Conservation (phyloP, 495 filamentous ascomycete genomes). For the Annulohypoxylon stygium region DNA sequence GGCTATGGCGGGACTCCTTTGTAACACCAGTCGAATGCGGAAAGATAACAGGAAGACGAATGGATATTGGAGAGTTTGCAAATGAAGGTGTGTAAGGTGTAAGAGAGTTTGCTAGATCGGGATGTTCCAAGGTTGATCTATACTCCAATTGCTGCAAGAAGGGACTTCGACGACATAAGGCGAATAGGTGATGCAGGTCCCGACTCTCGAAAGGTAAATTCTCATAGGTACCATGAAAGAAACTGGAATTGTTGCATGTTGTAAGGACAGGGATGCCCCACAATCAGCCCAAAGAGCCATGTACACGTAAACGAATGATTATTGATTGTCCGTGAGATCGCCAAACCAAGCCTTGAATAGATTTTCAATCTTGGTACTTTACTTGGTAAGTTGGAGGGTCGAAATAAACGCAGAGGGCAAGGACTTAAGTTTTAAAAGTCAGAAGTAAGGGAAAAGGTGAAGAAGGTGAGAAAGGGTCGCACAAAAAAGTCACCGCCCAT, state of each 20-base stretch:
- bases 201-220: conserved; percentile 10
- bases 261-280: conserved; percentile 38
- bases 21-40: not conserved
- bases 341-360: conserved; percentile 23
- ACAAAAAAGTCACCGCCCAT: conserved; percentile 20
- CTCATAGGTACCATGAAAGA: conserved; percentile 20
- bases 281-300: conserved; percentile 30
- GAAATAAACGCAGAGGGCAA: not conserved
- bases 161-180: conserved; percentile 26
- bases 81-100: not conserved
- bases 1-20: conserved; percentile 25
- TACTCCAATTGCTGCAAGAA: conserved; percentile 38
- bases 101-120: conserved; percentile 29
- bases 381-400: not conserved
- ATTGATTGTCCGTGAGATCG: conserved; percentile 32
- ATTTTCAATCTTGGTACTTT: conserved; percentile 19
- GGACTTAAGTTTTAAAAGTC: not conserved
- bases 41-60: not conserved
- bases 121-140: conserved; percentile 19
- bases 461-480: not conserved
- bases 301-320: conserved; percentile 43
- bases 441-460: conserved; percentile 17
- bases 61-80: not conserved
- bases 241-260: conserved; percentile 42
- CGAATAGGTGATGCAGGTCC: conserved; percentile 40